A percentile compares a stretch with the other conserved stretches of the same genome.
Evolutionary conservation across 768 basidiomycete species (phyloP).

Genomic region (Pulveroboletus sp.): DNA sequence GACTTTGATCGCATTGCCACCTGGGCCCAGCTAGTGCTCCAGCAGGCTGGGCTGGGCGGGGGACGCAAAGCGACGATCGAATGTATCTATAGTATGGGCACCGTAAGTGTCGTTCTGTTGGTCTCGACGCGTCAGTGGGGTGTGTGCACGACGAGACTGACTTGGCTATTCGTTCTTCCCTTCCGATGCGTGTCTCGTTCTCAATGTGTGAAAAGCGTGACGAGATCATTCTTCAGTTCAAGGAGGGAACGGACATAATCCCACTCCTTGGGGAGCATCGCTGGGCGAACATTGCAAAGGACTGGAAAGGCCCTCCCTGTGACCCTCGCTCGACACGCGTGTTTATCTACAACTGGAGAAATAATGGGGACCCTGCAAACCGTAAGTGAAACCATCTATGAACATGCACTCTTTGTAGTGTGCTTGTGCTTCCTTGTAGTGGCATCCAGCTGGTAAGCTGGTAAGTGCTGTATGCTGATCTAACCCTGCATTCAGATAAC

Average conservation of each 20-base stretch:
- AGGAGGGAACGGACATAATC: slow-evolving; percentile 18
- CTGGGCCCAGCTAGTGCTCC: slow-evolving; percentile 24
- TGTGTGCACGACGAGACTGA: background rate
- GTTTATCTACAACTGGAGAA: slow-evolving; percentile 29
- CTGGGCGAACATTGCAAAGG: slow-evolving; percentile 13
- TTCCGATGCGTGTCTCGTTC: background rate
- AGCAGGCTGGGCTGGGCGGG: slow-evolving; percentile 13
- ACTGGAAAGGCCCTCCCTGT: background rate
- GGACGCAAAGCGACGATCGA: slow-evolving; percentile 15
- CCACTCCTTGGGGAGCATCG: slow-evolving; percentile 28
- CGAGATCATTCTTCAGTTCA: slow-evolving; percentile 29
- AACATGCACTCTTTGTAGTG: background rate
- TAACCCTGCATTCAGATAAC: slow-evolving; percentile 15
- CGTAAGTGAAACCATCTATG: slow-evolving; percentile 17
- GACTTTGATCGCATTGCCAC: slow-evolving; percentile 24
- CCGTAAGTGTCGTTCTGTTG: slow-evolving; percentile 19
- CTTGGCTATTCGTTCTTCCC: background rate
- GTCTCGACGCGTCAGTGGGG: background rate
- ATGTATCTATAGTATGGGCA: slow-evolving; percentile 27
- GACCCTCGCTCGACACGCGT: slow-evolving; percentile 17
- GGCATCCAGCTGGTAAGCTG: background rate
- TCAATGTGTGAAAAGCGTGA: slow-evolving; percentile 16
- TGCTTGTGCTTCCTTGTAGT: background rate
- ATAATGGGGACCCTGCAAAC: slow-evolving; percentile 28
- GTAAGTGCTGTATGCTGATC: background rate